Percentiles rank a stretch among this genome's conserved stretches.
Conservation (phyloP, 352 stramenopile species). For the Globisporangium megalacanthum region DNA sequence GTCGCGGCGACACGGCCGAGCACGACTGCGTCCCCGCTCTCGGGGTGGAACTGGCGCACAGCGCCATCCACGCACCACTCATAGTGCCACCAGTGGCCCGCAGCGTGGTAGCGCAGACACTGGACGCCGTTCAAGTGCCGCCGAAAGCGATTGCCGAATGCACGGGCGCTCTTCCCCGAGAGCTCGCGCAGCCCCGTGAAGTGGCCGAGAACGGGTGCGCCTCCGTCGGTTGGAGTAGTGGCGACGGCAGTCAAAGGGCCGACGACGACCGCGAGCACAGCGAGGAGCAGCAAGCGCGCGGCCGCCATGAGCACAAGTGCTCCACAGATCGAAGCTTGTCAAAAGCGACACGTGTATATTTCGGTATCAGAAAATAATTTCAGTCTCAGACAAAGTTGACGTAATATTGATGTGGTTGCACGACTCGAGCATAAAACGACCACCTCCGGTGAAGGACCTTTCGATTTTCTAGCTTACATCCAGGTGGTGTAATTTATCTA, state of each 20-base stretch:
- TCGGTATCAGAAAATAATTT: too few species aligned
- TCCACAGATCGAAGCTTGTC: background rate
- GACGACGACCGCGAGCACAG: background rate
- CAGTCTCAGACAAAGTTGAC: too few species aligned
- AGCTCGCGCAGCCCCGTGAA: constrained; percentile 58
- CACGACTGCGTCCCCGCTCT: constrained; percentile 14
- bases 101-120: constrained; percentile 60
- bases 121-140: constrained; percentile 37
- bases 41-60: constrained; percentile 67
- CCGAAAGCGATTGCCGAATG: constrained; percentile 68
- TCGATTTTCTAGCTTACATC: too few species aligned
- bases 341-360: too few species aligned
- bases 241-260: constrained; percentile 7
- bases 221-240: constrained; percentile 1
- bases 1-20: constrained; percentile 32
- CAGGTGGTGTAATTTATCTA: too few species aligned
- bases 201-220: constrained; percentile 16
- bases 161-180: constrained; percentile 49
- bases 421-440: too few species aligned
- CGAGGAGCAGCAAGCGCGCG: too few species aligned
- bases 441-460: too few species aligned
- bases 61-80: constrained; percentile 74
- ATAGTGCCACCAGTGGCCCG: constrained; percentile 75
- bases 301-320: background rate
- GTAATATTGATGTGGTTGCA: too few species aligned